phyloP scores from a whole-genome alignment of 2,329 filamentous ascomycete genomes.

The Aspergillus nomiae region DNA sequence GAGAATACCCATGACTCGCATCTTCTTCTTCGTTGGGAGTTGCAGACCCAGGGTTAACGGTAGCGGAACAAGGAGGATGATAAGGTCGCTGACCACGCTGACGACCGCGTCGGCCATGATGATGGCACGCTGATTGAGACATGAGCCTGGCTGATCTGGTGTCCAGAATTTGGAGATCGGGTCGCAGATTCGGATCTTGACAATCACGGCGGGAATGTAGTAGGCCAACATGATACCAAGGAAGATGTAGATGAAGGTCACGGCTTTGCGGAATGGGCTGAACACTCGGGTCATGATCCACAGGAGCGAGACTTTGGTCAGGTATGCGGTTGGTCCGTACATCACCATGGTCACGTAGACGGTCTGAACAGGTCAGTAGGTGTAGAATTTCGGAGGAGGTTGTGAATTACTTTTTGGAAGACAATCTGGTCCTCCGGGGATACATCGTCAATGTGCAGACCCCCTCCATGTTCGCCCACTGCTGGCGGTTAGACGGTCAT shows the following conservation, averaged over 20 bases:
- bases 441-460: conserved; percentile 40
- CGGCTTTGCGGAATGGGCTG: conserved; percentile 41
- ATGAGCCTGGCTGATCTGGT: conserved; percentile 19
- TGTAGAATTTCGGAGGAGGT: background rate
- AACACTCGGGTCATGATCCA: conserved; percentile 50
- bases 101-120: conserved; percentile 58
- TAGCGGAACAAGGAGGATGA: conserved; percentile 54
- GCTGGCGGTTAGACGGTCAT: conserved; percentile 10
- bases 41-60: conserved; percentile 48
- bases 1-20: conserved; percentile 52
- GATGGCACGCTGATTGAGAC: conserved; percentile 39
- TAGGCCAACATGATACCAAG: conserved; percentile 42
- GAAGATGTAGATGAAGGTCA: conserved; percentile 43
- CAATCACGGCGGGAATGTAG: conserved; percentile 45
- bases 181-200: conserved; percentile 47
- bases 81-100: conserved; percentile 61
- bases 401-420: conserved; percentile 39
- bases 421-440: conserved; percentile 27
- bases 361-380: conserved; percentile 25
- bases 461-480: conserved; percentile 41
- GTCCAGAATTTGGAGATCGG: conserved; percentile 49
- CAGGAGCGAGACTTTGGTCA: conserved; percentile 49
- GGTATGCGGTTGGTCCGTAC: conserved; percentile 48
- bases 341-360: conserved; percentile 49
- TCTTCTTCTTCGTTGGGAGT: conserved; percentile 49